Conservation (phyloP, 352 stramenopile species). For the Pythium plurisporium region DNA sequence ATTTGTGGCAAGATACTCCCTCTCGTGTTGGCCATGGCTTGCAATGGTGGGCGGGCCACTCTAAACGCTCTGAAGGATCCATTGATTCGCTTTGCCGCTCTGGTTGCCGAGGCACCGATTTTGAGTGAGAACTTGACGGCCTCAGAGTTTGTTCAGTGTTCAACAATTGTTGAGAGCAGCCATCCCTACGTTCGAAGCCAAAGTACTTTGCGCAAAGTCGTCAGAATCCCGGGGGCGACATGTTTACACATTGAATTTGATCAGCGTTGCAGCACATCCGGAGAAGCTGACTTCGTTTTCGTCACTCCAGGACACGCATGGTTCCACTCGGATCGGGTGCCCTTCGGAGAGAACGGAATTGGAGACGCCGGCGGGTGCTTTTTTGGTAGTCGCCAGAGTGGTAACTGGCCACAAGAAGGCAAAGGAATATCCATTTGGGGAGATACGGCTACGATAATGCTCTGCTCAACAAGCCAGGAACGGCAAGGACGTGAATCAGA, state of each 20-base stretch:
- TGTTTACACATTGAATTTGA: conserved; percentile 71
- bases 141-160: not conserved
- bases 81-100: not conserved
- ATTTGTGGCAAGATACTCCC: conserved; percentile 19
- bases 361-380: conserved; percentile 64
- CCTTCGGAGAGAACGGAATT: conserved; percentile 53
- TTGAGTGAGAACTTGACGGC: not conserved
- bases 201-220: conserved; percentile 50
- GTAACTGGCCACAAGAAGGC: conserved; percentile 43
- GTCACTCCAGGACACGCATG: conserved; percentile 54
- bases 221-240: conserved; percentile 48
- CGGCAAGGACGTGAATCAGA: conserved; percentile 24
- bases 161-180: conserved; percentile 48
- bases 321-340: conserved; percentile 53
- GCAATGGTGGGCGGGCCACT: conserved; percentile 8
- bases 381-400: conserved; percentile 45
- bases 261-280: conserved; percentile 44
- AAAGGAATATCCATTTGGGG: conserved; percentile 51
- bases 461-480: conserved; percentile 59
- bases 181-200: conserved; percentile 67
- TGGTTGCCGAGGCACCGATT: not conserved
- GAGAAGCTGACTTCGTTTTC: conserved; percentile 62
- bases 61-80: conserved; percentile 3
- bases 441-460: conserved; percentile 61
- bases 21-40: conserved; percentile 15